Base-by-base conservation (phyloP, 2,329 filamentous ascomycete genomes). In the Ceratocystis cacaofunesta region DNA sequence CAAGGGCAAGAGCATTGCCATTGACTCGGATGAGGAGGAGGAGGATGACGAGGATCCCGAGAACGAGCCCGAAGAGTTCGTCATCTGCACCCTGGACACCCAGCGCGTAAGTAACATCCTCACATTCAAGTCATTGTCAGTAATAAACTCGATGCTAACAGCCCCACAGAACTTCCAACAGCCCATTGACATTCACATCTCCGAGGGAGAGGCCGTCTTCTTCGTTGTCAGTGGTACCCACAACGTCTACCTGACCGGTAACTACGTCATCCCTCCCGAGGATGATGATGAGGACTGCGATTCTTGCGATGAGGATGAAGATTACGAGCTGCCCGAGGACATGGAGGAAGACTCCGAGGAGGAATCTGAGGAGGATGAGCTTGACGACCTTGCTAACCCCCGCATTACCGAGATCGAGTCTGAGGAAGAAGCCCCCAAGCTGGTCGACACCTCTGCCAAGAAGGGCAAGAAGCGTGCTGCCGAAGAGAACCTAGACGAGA, bases 31-130 rank as follows among this genome's bases (percentile, higher is more conserved):
- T 57, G 81, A 83, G 12, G 80, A 84, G 61, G 79, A 82, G 60
- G 81, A 83, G 61, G 80, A 77, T 0, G 77, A 79, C 1, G 79
- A 79, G 1, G 79, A 80, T 2, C 80, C 83, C 1, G 80, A 83
- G 12, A 81, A 83, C 30, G 83, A 85, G n/a, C 79, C 92, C 64
- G 90, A 96, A 76, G 89, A 96, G 79, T 90, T 89, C 72, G 91
- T 97, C 71, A 79, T 99, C 71, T 99, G 94, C 84, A 99, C 94
- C 68, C 85, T 99, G 65, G 92, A 97, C 78, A 89, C 92, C 41
- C 85, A 90, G 76, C 89, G 87, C 80, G 94, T 96, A 86, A 75
- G 82, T 73, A 32, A 32, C 22, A 52, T 36, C 3, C 66, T 32
- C 30, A n/a, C 28, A 12, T 15, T 6, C 22, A 28, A 7, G 10